phyloP scores from a whole-genome alignment of 768 basidiomycete species.

The Suillus occidentalis region DNA sequence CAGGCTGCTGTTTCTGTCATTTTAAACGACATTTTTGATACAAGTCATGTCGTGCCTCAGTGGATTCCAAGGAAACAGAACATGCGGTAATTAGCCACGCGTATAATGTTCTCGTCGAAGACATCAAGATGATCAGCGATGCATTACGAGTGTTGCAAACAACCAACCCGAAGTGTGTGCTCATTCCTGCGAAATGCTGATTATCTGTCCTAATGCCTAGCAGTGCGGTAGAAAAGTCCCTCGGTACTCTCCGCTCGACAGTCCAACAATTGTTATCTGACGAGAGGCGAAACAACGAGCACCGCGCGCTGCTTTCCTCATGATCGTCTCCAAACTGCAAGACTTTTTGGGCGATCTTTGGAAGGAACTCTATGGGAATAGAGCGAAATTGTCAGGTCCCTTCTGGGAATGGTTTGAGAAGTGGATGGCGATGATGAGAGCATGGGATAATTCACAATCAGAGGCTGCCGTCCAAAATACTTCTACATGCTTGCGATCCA shows the following conservation, averaged over 20 bases:
- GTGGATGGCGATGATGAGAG: constrained; percentile 6
- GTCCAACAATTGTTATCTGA: not conserved
- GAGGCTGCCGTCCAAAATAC: not conserved
- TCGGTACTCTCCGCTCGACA: constrained; percentile 1
- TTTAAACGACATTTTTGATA: constrained; percentile 4
- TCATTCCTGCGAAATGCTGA: not conserved
- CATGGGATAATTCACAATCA: constrained; percentile 2
- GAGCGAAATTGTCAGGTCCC: not conserved
- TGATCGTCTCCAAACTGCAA: not conserved
- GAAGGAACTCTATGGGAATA: not conserved
- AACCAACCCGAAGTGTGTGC: not conserved
- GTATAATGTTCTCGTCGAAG: constrained; percentile 1
- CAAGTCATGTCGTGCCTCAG: constrained; percentile 1
- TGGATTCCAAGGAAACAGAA: constrained; percentile 7
- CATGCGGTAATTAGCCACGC: not conserved
- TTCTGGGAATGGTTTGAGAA: constrained; percentile 8
- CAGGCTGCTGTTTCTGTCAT: constrained; percentile 5
- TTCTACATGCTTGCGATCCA: not conserved
- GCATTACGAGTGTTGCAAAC: constrained; percentile 5
- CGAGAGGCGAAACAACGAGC: constrained; percentile 2
- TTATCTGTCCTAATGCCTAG: not conserved
- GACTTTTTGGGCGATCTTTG: constrained; percentile 3
- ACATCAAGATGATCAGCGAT: constrained; percentile 2
- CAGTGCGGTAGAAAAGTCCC: constrained; percentile 1
- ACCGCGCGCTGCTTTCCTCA: not conserved